Conservation (phyloP, 495 filamentous ascomycete genomes). For the Penicillium herquei region DNA sequence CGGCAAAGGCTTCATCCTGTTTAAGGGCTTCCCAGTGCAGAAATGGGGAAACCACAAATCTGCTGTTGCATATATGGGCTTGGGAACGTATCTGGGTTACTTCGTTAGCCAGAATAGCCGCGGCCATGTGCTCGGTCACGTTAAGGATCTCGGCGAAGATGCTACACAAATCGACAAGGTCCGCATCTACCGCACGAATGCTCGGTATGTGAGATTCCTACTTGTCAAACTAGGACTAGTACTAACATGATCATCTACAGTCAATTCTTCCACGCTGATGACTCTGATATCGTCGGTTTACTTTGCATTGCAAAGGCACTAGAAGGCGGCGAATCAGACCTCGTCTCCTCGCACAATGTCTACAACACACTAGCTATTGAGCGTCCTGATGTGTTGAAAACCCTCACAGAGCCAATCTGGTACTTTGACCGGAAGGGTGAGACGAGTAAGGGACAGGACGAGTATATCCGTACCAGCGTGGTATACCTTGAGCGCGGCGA, state of each 20-base stretch:
- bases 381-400: constrained; percentile 74
- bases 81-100: constrained; percentile 77
- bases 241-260: constrained; percentile 8
- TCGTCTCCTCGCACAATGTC: constrained; percentile 75
- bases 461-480: constrained; percentile 70
- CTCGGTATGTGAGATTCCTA: constrained; percentile 50
- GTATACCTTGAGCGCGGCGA: constrained; percentile 67
- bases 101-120: constrained; percentile 77
- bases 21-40: constrained; percentile 72
- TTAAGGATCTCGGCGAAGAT: constrained; percentile 82
- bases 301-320: constrained; percentile 77
- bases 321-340: constrained; percentile 82
- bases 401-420: constrained; percentile 76
- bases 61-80: constrained; percentile 79
- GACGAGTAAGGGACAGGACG: constrained; percentile 67
- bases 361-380: constrained; percentile 76
- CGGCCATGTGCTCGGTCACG: constrained; percentile 82
- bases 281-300: constrained; percentile 79
- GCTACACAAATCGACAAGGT: constrained; percentile 71
- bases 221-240: too few species aligned
- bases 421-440: constrained; percentile 96
- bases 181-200: constrained; percentile 81
- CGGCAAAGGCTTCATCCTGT: constrained; percentile 80
- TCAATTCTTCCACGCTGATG: constrained; percentile 78
- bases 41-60: constrained; percentile 72